Conservation (phyloP, 257 asterid species). For the Marsdenia floribunda region DNA sequence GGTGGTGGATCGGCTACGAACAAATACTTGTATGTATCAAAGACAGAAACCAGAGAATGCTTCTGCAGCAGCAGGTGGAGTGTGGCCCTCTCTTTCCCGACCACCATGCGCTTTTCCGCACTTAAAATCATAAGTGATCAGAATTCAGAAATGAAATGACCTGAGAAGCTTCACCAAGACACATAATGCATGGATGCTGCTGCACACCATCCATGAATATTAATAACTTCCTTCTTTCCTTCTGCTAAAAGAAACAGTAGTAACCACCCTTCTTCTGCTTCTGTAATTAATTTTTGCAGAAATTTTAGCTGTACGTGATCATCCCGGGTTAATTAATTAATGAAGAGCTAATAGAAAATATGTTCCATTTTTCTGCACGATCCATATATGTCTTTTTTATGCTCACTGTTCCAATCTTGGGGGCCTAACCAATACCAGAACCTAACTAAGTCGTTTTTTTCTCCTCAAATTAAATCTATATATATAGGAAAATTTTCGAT, state of each 20-base stretch:
- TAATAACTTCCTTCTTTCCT: no score
- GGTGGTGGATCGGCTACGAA: neutral
- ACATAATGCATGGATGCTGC: neutral
- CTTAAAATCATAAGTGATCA: neutral
- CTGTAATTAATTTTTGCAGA: neutral
- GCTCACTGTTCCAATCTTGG: no score
- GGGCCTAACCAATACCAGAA: no score
- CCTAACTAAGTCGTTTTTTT: no score
- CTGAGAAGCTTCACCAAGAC: neutral
- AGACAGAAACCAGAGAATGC: conserved; percentile 3
- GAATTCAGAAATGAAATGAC: neutral
- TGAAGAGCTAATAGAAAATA: no score
- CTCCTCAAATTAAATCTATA: no score
- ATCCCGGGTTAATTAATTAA: no score
- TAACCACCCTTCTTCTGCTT: neutral
- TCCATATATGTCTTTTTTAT: no score
- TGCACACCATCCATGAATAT: neutral
- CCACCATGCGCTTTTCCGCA: conserved; percentile 5
- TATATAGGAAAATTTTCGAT: no score
- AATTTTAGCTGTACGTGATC: no score
- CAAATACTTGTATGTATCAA: neutral
- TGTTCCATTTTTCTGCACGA: no score
- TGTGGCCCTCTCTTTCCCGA: conserved; percentile 10
- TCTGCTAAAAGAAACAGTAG: no score
- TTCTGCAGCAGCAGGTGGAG: neutral